Evolutionary conservation across 1,139 yeast species (phyloP), one percentile per base, ranked within the genome.

Genomic region (Suhomyces yuchorum): DNA sequence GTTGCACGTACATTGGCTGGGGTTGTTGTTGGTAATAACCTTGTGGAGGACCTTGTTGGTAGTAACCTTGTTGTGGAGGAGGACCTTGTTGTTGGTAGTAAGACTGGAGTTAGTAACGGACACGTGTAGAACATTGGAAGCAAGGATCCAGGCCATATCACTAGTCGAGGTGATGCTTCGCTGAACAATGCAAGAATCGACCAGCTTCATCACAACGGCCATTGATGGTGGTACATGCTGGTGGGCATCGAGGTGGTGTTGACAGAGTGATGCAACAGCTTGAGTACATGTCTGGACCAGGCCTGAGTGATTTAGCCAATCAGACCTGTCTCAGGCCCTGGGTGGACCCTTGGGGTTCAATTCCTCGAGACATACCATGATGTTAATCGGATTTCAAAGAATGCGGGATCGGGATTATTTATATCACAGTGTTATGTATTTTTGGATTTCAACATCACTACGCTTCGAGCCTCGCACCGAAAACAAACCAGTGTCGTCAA

Each of bases 1-100:
- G 77, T 61, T 71, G 76, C 17, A 68, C 73, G 48, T 71, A 70
- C 67, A 70, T 63, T 36, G 76, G 77, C 52, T 71, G 77, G 48
- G 62, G 77, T 57, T 69, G 77, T 58, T 68, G 59, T 47, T 56
- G 57, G 53, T 55, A 54, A 52, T 54, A 53, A 26, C 67, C 66
- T 38, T 56, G 66, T 42, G 69, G 70, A 40, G 67, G 70, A 11
- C 67, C 67, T 53, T 64, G 68, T 55, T 67, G 71, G 43, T 51
- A 51, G 48, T 50, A 52, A 40, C 55, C 51, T 38, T 45, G 48
- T 49, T 51, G 51, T 19, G 47, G 51, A 24, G 52, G 56, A 24
- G 52, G 51, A 26, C 55, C 56, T 46, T 53, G 55, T 46, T 52
- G 53, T 46, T 52, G 53, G 44, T 54, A 54, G 53, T 46, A 46